These are phyloP conservation scores for Rhizopogon roseolus DNA, from an alignment of 768 basidiomycete genomes.

Conservation along the genomic window DNA sequence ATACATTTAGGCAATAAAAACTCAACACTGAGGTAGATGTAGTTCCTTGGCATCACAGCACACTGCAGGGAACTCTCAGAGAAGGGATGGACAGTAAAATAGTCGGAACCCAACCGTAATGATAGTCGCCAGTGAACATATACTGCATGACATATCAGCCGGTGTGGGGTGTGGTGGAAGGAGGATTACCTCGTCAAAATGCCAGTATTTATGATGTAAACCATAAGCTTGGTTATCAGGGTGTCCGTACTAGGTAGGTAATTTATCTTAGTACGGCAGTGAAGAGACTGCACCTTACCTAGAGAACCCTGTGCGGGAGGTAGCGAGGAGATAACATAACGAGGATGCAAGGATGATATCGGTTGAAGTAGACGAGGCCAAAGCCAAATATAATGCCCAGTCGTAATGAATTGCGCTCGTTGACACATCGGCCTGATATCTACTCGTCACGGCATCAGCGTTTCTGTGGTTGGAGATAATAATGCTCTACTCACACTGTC, in stretches of 20 bases:
- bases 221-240: neutral
- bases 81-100: neutral
- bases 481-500: too few species aligned
- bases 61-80: neutral
- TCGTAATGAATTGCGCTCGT: too few species aligned
- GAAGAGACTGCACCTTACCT: neutral
- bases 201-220: neutral
- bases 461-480: too few species aligned
- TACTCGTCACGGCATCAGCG: too few species aligned
- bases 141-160: neutral
- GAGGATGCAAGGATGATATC: neutral
- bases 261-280: neutral
- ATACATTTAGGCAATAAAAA: neutral
- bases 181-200: neutral
- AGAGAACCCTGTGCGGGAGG: neutral
- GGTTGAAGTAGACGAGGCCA: neutral
- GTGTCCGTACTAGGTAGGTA: neutral
- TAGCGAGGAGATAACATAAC: constrained; percentile 1
- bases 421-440: too few species aligned
- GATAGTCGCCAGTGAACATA: neutral
- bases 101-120: neutral
- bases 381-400: neutral
- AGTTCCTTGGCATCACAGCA: neutral
- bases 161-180: too few species aligned
- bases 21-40: neutral